Conservation (phyloP, 331 rosid genomes). For the Dryas integrifolia region DNA sequence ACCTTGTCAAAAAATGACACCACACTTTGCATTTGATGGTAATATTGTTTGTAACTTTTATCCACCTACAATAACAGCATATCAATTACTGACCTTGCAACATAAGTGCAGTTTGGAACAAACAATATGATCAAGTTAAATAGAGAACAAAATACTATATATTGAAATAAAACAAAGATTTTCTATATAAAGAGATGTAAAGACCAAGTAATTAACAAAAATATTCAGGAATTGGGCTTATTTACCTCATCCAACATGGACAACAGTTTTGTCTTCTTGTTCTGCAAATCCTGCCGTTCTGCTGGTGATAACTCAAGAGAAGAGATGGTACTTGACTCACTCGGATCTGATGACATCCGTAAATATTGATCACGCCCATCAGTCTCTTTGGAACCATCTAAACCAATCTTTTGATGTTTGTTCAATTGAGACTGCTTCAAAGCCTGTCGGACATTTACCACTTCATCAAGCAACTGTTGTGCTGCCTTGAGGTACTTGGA, state of each 20-base stretch:
- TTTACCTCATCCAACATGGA: constrained; percentile 82
- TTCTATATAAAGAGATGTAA: too few relatives aligned
- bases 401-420: constrained; percentile 41
- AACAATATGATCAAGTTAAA: constrained; percentile 7
- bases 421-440: constrained; percentile 57
- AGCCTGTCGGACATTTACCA: constrained; percentile 66
- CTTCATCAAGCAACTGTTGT: constrained; percentile 78
- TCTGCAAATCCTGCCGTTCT: constrained; percentile 66
- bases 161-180: not conserved
- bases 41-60: constrained; percentile 70
- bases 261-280: constrained; percentile 69
- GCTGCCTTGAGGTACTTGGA: constrained; percentile 65
- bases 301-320: constrained; percentile 53
- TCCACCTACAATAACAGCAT: constrained; percentile 54
- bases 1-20: constrained; percentile 69
- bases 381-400: constrained; percentile 51
- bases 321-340: constrained; percentile 42
- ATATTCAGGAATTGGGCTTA: constrained; percentile 7
- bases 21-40: constrained; percentile 73
- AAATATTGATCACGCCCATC: constrained; percentile 52
- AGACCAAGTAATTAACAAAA: not conserved
- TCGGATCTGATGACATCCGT: constrained; percentile 45
- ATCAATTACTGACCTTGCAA: not conserved
- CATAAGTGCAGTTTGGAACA: not conserved
- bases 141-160: not conserved